Conservation (phyloP, 495 filamentous ascomycete species). For the Hypomontagnella monticulosa region DNA sequence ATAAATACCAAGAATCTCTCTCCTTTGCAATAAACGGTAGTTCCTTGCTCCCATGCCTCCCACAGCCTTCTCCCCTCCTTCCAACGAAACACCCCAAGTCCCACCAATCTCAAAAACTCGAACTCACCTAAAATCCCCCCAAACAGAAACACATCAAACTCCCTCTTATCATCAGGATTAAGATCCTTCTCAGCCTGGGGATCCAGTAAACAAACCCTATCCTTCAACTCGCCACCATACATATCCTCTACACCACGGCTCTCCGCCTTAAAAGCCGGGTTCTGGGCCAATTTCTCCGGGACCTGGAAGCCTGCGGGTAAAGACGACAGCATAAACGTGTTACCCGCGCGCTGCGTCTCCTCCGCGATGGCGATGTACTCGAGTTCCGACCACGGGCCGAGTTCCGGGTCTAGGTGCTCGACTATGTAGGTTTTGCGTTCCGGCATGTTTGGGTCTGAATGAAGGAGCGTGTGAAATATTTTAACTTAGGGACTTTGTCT, state of each 20-base stretch:
- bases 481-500: background rate
- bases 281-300: constrained; percentile 67
- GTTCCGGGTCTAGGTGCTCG: constrained; percentile 91
- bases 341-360: constrained; percentile 74
- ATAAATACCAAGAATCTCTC: too few relatives aligned
- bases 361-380: constrained; percentile 88
- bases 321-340: constrained; percentile 85
- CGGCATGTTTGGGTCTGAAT: constrained; percentile 31
- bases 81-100: background rate
- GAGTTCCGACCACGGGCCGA: constrained; percentile 91
- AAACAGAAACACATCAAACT: constrained; percentile 92
- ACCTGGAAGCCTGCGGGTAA: constrained; percentile 74
- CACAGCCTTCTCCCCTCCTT: background rate
- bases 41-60: constrained; percentile 9
- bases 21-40: too few relatives aligned
- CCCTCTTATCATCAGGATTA: constrained; percentile 79
- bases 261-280: constrained; percentile 72
- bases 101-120: background rate
- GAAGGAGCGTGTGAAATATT: background rate
- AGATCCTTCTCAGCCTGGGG: constrained; percentile 82
- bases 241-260: constrained; percentile 79
- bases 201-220: constrained; percentile 86
- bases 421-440: constrained; percentile 78
- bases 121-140: constrained; percentile 90
- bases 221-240: constrained; percentile 66